phyloP scores from a whole-genome alignment of 169 alveolate genomes.

The Cyclospora cayetanensis region DNA sequence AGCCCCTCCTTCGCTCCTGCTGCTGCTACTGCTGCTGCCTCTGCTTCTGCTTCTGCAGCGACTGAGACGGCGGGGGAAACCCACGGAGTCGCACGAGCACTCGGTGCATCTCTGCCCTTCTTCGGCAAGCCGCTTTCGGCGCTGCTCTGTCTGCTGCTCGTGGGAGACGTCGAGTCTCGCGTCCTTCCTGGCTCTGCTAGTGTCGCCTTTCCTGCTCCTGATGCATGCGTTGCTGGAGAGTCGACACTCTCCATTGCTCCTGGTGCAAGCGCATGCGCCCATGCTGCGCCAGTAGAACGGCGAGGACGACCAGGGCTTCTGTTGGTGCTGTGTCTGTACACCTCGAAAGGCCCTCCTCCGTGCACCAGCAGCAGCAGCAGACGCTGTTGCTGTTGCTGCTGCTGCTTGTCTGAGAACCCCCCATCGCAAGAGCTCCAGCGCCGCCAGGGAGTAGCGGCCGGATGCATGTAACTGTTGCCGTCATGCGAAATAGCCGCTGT shows the following conservation, averaged over 20 bases:
- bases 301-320: too few species aligned
- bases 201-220: too few species aligned
- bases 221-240: not conserved
- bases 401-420: not conserved
- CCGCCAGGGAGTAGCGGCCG: not conserved
- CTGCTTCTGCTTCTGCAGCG: not conserved
- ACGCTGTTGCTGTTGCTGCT: not conserved
- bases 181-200: not conserved
- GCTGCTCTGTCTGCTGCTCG: not conserved
- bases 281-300: too few species aligned
- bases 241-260: not conserved
- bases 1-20: not conserved
- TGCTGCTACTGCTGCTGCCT: not conserved
- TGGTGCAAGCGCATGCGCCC: too few species aligned
- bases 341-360: not conserved
- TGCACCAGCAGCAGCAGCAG: not conserved
- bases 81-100: not conserved
- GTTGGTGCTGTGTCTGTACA: not conserved
- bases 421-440: not conserved
- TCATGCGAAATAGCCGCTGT: not conserved
- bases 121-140: not conserved
- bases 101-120: not conserved
- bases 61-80: not conserved
- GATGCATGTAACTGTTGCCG: not conserved
- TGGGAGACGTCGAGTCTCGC: not conserved